Evolutionary conservation across 805 yeast genomes (phyloP), one percentile per base, ranked within the genome.

Genomic region (Ogataea zsoltii): DNA sequence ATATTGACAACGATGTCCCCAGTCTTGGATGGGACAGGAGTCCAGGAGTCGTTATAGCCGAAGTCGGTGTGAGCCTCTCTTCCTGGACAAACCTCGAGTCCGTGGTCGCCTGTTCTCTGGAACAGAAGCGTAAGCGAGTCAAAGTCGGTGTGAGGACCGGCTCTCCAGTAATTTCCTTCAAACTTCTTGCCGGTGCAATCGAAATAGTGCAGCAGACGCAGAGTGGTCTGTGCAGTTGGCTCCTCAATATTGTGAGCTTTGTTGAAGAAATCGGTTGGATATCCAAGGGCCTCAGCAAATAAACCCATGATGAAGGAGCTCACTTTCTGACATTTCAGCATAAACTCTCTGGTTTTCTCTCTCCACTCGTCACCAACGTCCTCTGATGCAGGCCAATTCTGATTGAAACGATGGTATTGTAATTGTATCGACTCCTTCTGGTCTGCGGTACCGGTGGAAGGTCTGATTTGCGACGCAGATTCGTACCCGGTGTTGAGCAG

Each of bases 141-240:
- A 44, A 66, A 65, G 41, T 67, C 70, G 5, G 70, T 66, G 46
- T 66, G 71, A 2, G 70, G 68, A 7, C 69, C 70, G 6, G 69
- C 68, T 45, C 70, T 53, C 71, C 71, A 66, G 28, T 49, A 36
- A 21, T 62, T 60, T 2, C 50, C 56, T 6, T 46, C 54, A 23
- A 52, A 54, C 2, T 16, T 36, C 39, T 59, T 50, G 17, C 62
- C 65, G 3, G 65, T 54, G 18, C 53, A 49, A 36, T 60, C 66
- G 18, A 56, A 62, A 41, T 66, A 66, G 45, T 67, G 70, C 14
- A 67, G 53, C 33, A 66, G 48, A 38, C 70, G 55, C 41, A 66
- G 53, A 16, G 71, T 66, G 1, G 68, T 55, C 45, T 66, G 71
- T 13, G 70, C 70, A 17, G 64, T 57, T 1, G 50, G 50, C 16